A percentile compares a stretch with the other conserved stretches of the same genome.
Conservation (phyloP, 2,329 filamentous ascomycete genomes). For the Aspergillus sergii region DNA sequence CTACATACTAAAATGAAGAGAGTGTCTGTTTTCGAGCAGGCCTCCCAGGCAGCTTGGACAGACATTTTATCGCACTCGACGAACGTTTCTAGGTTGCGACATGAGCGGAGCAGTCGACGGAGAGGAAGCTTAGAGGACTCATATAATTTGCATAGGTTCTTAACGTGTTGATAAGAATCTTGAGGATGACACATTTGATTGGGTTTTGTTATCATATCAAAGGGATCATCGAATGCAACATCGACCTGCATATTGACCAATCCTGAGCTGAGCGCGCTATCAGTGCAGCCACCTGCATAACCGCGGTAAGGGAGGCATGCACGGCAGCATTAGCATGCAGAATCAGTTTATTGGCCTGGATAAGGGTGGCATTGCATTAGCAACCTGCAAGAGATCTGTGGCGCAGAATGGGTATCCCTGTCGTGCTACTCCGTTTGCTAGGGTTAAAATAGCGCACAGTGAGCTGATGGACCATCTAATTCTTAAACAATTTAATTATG, state of each 20-base stretch:
- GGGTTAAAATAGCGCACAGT: neutral
- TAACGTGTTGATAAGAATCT: neutral
- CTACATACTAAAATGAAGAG: constrained; percentile 55
- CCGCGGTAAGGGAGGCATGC: neutral
- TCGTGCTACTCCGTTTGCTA: neutral
- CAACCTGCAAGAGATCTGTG: neutral
- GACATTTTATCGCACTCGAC: constrained; percentile 15
- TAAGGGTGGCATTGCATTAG: neutral
- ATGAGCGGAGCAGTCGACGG: neutral
- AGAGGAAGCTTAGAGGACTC: neutral
- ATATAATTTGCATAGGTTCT: neutral
- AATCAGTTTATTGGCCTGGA: neutral
- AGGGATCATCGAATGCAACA: neutral
- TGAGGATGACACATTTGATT: neutral
- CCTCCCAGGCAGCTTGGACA: constrained; percentile 52
- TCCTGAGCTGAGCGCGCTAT: neutral
- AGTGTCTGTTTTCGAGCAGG: constrained; percentile 56
- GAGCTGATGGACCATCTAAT: neutral
- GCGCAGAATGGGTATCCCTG: neutral
- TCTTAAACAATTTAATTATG: neutral
- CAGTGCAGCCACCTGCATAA: neutral
- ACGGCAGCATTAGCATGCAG: neutral
- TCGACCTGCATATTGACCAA: neutral
- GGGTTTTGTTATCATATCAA: neutral
- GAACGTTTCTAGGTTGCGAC: neutral